A percentile compares a stretch with the other conserved stretches of the same genome.
phyloP scores from a whole-genome alignment of 192 early-diverging fungal species.

The Jimgerdemannia lactiflua region DNA sequence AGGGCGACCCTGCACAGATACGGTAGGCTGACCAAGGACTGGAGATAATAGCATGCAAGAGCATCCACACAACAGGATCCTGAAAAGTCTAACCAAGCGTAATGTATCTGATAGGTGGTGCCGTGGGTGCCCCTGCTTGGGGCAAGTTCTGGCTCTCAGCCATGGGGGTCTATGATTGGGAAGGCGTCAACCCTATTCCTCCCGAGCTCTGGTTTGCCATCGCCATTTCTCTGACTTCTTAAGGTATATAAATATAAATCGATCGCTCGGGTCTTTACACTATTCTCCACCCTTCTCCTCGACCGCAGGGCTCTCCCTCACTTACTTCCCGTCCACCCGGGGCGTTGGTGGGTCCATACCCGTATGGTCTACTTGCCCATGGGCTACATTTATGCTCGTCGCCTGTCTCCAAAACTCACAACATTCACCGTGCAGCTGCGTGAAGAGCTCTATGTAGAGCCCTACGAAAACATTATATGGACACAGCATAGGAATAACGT shows the following conservation, averaged over 20 bases:
- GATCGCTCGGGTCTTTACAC: background rate
- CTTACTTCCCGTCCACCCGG: constrained; percentile 79
- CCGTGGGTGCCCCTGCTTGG: constrained; percentile 87
- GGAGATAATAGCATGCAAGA: background rate
- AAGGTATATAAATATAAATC: no score
- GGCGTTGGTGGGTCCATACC: constrained; percentile 93
- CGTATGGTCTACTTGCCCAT: constrained; percentile 95
- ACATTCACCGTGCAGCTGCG: constrained; percentile 76
- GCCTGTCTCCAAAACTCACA: constrained; percentile 55
- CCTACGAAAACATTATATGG: constrained; percentile 90
- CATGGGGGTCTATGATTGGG: constrained; percentile 92
- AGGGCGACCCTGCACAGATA: constrained; percentile 79
- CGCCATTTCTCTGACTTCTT: background rate
- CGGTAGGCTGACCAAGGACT: constrained; percentile 34
- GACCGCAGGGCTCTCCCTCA: constrained; percentile 71
- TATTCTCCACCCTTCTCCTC: no score
- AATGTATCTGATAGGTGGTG: constrained; percentile 57
- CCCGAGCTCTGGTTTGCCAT: constrained; percentile 80
- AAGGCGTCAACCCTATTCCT: constrained; percentile 94
- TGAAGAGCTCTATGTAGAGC: constrained; percentile 86
- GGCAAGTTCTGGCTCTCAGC: constrained; percentile 98
- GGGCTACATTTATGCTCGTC: constrained; percentile 84
- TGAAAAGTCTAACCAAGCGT: background rate
- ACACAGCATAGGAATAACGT: constrained; percentile 76
- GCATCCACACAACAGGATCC: no score